phyloP scores from a whole-genome alignment of 164 flowering plant species.

The Vitis labrusca region DNA sequence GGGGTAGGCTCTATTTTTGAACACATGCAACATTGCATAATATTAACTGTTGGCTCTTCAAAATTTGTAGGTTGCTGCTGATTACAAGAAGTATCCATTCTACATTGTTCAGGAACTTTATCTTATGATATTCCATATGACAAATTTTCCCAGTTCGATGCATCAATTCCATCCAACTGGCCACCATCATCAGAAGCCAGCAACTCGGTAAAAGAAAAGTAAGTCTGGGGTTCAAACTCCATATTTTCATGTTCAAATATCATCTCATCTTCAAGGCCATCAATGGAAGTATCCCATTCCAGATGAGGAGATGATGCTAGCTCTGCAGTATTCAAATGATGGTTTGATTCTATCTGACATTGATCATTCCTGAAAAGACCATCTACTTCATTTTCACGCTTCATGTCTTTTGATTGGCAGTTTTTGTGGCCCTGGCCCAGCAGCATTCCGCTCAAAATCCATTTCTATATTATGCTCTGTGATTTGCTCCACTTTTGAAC shows the following conservation, averaged over 20 bases:
- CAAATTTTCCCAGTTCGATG: conserved; percentile 27
- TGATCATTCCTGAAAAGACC: conserved; percentile 14
- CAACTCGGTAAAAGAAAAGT: conserved; percentile 78
- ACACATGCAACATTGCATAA: conserved; percentile 51
- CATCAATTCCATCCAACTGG: conserved; percentile 32
- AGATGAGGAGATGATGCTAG: conserved; percentile 25
- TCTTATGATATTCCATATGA: conserved; percentile 11
- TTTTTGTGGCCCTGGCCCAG: conserved; percentile 46
- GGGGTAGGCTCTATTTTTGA: conserved; percentile 45
- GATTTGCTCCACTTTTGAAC: conserved; percentile 50
- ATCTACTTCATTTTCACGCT: conserved; percentile 43
- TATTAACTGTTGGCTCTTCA: conserved; percentile 12
- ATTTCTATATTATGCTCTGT: conserved; percentile 31
- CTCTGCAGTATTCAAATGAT: conserved; percentile 7
- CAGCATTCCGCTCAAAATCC: conserved; percentile 28
- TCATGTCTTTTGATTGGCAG: conserved; percentile 73
- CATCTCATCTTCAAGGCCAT: conserved; percentile 30
- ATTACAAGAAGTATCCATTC: conserved; percentile 11
- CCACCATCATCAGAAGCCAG: conserved; percentile 61
- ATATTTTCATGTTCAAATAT: conserved; percentile 49
- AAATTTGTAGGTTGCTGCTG: conserved; percentile 19
- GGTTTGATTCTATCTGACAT: conserved; percentile 21
- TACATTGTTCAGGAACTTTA: conserved; percentile 23
- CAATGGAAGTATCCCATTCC: conserved; percentile 41
- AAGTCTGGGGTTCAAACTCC: conserved; percentile 95